These are phyloP conservation scores for Arabidopsis suecica DNA, from an alignment of 345 rosid species.

Conservation along the genomic window DNA sequence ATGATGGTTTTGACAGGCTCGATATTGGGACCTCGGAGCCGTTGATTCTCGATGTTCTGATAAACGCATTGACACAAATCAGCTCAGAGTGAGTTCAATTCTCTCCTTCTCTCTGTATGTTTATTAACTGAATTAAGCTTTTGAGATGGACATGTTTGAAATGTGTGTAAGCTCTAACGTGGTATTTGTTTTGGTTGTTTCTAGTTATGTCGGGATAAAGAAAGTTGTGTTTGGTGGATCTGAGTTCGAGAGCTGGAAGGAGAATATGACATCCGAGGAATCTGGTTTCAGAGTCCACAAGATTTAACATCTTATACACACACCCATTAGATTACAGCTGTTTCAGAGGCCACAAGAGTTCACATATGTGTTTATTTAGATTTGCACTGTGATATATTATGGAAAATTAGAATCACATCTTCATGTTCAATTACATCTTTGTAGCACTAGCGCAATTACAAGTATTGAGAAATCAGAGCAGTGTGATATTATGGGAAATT, in stretches of 20 bases:
- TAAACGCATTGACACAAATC: conserved; percentile 87
- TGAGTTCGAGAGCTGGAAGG: conserved; percentile 83
- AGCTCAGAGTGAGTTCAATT: conserved; percentile 75
- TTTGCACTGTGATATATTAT: neutral
- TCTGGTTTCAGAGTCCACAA: conserved; percentile 70
- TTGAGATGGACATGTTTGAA: neutral
- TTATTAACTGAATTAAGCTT: neutral
- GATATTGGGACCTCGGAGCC: conserved; percentile 87
- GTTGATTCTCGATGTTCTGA: conserved; percentile 76
- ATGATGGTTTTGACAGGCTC: conserved; percentile 57
- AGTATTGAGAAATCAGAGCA: no score
- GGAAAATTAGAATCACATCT: neutral
- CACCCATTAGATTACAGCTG: conserved; percentile 14
- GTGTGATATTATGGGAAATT: neutral
- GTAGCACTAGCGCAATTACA: no score
- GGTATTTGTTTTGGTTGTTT: neutral
- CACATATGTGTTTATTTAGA: neutral
- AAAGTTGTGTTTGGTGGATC: conserved; percentile 87
- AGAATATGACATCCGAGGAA: conserved; percentile 71
- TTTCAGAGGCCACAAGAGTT: conserved; percentile 51
- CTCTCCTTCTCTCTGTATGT: neutral
- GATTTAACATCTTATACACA: conserved; percentile 48
- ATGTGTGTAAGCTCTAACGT: conserved; percentile 2
- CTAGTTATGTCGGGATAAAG: conserved; percentile 85
- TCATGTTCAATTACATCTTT: neutral